These are phyloP conservation scores for Termitomyces sp. DNA, from an alignment of 768 basidiomycete species.

Conservation along the genomic window DNA sequence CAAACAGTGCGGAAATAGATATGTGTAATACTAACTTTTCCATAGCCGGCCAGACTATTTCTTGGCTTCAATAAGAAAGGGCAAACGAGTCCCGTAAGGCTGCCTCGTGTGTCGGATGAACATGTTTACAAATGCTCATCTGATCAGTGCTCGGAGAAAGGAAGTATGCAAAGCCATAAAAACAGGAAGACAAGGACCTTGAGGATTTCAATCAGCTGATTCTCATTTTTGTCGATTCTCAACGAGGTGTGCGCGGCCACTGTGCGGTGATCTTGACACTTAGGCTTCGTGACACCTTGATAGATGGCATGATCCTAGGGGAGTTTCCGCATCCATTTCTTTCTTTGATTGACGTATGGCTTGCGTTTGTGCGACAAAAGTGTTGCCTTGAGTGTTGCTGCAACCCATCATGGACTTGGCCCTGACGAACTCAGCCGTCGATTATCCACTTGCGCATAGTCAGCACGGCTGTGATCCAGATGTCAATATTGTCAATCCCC, in stretches of 20 bases:
- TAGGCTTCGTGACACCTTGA: not conserved
- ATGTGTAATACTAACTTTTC: not conserved
- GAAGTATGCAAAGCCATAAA: not conserved
- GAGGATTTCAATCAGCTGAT: not conserved
- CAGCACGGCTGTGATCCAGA: not conserved
- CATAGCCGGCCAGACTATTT: not conserved
- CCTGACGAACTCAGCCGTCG: not conserved
- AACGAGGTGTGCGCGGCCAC: not conserved
- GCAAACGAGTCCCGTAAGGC: not conserved
- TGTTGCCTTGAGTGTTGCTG: not conserved
- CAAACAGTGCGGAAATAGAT: not conserved
- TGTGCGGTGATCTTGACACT: too few relatives aligned
- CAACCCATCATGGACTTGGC: not conserved
- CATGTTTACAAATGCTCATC: not conserved
- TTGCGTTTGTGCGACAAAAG: too few relatives aligned
- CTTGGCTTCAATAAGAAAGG: not conserved
- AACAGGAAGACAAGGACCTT: not conserved
- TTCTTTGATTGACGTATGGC: not conserved
- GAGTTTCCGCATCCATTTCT: not conserved
- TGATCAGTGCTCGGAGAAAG: not conserved
- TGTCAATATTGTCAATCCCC: too few relatives aligned
- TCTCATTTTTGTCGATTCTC: too few relatives aligned
- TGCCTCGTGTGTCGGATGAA: not conserved
- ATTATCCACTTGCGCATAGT: too few relatives aligned
- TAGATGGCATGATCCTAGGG: not conserved